These are phyloP conservation scores for Didymella exigua DNA, from an alignment of 2,329 filamentous ascomycete species.

Conservation along the genomic window DNA sequence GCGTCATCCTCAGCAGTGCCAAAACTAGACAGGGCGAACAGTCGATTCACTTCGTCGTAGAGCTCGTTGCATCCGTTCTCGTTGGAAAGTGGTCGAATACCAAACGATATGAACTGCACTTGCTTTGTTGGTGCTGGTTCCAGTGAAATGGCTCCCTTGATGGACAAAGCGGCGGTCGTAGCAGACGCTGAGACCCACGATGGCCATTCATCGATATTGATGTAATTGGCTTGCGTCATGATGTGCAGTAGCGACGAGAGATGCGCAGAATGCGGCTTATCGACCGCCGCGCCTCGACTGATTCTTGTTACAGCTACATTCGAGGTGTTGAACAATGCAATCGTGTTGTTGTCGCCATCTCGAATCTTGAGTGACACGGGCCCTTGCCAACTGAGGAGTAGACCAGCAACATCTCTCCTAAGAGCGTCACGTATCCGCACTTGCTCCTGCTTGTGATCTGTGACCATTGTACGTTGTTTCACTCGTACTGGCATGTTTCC, in stretches of 20 bases:
- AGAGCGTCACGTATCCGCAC: constrained; percentile 71
- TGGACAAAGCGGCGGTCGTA: constrained; percentile 63
- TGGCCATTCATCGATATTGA: constrained; percentile 57
- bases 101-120: constrained; percentile 81
- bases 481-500: constrained; percentile 89
- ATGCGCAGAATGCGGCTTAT: constrained; percentile 23
- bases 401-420: constrained; percentile 61
- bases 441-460: constrained; percentile 57
- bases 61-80: constrained; percentile 66
- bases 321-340: constrained; percentile 40
- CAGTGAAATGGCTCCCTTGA: constrained; percentile 75
- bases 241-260: constrained; percentile 47
- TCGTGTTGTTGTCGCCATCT: constrained; percentile 54
- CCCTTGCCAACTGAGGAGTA: constrained; percentile 73
- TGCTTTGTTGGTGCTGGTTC: constrained; percentile 72
- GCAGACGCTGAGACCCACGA: constrained; percentile 76
- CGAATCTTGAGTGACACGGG: constrained; percentile 64
- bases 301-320: not conserved
- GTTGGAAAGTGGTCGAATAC: constrained; percentile 68
- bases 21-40: constrained; percentile 80
- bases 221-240: constrained; percentile 69
- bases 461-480: constrained; percentile 70
- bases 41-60: constrained; percentile 76
- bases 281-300: not conserved
- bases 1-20: constrained; percentile 61